Evolutionary conservation across 2,329 filamentous ascomycete genomes (phyloP).

Genomic region (Xylariaceae sp.): DNA sequence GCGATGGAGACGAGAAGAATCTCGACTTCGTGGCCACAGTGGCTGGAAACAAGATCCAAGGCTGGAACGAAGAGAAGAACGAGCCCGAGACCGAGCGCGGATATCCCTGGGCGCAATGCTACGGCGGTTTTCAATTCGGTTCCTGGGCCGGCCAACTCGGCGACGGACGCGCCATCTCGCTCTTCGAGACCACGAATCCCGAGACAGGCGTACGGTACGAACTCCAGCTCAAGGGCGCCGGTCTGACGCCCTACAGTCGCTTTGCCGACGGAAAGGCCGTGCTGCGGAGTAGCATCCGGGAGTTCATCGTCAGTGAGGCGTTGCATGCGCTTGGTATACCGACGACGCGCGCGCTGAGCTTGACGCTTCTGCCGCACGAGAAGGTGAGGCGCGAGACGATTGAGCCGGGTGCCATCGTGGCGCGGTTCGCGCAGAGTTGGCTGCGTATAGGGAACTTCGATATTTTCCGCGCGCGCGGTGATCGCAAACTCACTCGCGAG

Average conservation of each 20-base stretch:
- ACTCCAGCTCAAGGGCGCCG: slow-evolving; percentile 89
- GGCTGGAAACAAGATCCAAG: slow-evolving; percentile 76
- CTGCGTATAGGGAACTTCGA: slow-evolving; percentile 94
- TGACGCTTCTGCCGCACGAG: slow-evolving; percentile 68
- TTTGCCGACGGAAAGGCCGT: slow-evolving; percentile 97
- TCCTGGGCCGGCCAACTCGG: slow-evolving; percentile 95
- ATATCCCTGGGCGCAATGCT: slow-evolving; percentile 98
- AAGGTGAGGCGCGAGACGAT: slow-evolving; percentile 71
- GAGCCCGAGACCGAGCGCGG: slow-evolving; percentile 74
- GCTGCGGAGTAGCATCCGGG: slow-evolving; percentile 82
- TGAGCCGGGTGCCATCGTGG: slow-evolving; percentile 89
- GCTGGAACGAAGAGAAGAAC: slow-evolving; percentile 62
- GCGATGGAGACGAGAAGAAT: slow-evolving; percentile 59
- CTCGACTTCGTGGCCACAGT: slow-evolving; percentile 73
- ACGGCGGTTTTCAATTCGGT: slow-evolving; percentile 77
- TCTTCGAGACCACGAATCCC: slow-evolving; percentile 84
- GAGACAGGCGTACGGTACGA: slow-evolving; percentile 71
- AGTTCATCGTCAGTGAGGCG: slow-evolving; percentile 88
- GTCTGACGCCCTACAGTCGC: slow-evolving; percentile 86
- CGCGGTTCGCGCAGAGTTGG: slow-evolving; percentile 88
- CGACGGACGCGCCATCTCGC: slow-evolving; percentile 86
- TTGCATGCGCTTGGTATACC: slow-evolving; percentile 82
- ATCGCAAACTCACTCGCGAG: slow-evolving; percentile 66
- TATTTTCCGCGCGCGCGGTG: slow-evolving; percentile 74
- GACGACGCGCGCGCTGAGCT: slow-evolving; percentile 76